Percentiles rank a stretch among this genome's conserved stretches.
phyloP scores from a whole-genome alignment of 2,329 filamentous ascomycete genomes.

The Orbilia oligospora region DNA sequence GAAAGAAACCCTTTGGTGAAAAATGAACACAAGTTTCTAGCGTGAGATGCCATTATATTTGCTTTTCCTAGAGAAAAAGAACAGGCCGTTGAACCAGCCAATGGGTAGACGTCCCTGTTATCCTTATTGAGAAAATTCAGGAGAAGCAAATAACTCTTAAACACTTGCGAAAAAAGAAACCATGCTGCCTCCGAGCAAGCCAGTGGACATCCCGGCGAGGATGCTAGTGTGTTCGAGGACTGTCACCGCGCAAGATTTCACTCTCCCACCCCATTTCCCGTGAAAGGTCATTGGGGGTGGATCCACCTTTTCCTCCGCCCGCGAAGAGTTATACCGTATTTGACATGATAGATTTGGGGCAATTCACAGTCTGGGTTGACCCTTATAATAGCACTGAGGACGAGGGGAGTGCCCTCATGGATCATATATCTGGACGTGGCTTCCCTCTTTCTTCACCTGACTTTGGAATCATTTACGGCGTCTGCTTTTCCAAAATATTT shows the following conservation, averaged over 20 bases:
- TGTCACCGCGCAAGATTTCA: conserved; percentile 55
- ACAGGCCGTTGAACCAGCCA: conserved; percentile 59
- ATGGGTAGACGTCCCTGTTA: conserved; percentile 55
- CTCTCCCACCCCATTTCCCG: conserved; percentile 54
- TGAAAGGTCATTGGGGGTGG: conserved; percentile 48
- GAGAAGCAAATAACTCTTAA: conserved; percentile 59
- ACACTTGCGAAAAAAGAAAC: conserved; percentile 47
- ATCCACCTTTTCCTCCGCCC: conserved; percentile 52
- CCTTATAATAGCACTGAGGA: conserved; percentile 57
- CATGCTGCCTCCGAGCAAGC: conserved; percentile 39
- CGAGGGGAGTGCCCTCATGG: conserved; percentile 49
- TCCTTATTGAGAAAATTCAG: conserved; percentile 30
- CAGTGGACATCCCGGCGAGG: conserved; percentile 49
- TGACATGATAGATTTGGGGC: conserved; percentile 58
- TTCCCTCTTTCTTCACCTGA: conserved; percentile 60
- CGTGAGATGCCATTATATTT: conserved; percentile 50
- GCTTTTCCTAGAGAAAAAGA: conserved; percentile 43
- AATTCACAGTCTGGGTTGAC: conserved; percentile 57
- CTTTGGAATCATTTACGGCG: conserved; percentile 55
- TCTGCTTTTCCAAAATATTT: conserved; percentile 52
- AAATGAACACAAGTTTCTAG: conserved; percentile 46
- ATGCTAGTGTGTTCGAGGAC: conserved; percentile 45
- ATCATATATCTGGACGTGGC: conserved; percentile 61
- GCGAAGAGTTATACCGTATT: conserved; percentile 56
- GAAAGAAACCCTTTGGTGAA: conserved; percentile 31